Conservation (phyloP, 2,329 filamentous ascomycete genomes). For the Aspergillus jensenii region DNA sequence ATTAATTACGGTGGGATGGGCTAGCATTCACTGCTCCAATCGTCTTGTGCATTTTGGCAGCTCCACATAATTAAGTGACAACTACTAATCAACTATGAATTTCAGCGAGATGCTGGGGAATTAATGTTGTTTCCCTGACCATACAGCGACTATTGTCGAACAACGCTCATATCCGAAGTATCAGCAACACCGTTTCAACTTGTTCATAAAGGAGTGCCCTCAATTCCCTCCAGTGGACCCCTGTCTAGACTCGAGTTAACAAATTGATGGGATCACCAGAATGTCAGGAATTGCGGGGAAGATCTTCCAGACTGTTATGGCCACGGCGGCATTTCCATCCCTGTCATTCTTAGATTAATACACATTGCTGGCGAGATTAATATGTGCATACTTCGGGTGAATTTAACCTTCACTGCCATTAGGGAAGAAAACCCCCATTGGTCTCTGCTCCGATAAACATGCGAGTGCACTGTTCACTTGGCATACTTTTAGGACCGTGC, state of each 20-base stretch:
- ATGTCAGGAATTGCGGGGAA: constrained; percentile 17
- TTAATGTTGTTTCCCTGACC: too few relatives aligned
- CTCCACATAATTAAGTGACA: background rate
- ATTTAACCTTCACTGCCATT: too few relatives aligned
- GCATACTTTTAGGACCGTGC: background rate
- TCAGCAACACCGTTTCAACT: too few relatives aligned
- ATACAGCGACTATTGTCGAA: too few relatives aligned
- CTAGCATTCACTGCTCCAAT: background rate
- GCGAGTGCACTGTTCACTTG: background rate
- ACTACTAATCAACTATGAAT: too few relatives aligned
- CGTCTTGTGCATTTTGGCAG: background rate
- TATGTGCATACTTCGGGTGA: background rate
- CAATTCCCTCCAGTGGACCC: background rate
- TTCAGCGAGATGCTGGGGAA: background rate
- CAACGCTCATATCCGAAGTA: too few relatives aligned
- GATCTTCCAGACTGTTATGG: constrained; percentile 13
- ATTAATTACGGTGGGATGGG: background rate
- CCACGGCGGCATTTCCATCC: background rate
- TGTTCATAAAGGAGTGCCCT: background rate
- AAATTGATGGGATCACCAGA: background rate
- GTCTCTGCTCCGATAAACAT: background rate
- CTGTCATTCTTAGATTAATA: background rate
- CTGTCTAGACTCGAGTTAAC: background rate
- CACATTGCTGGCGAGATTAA: background rate
- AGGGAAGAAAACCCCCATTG: background rate